phyloP scores from a whole-genome alignment of 768 basidiomycete species.

The Paxillus involutus region DNA sequence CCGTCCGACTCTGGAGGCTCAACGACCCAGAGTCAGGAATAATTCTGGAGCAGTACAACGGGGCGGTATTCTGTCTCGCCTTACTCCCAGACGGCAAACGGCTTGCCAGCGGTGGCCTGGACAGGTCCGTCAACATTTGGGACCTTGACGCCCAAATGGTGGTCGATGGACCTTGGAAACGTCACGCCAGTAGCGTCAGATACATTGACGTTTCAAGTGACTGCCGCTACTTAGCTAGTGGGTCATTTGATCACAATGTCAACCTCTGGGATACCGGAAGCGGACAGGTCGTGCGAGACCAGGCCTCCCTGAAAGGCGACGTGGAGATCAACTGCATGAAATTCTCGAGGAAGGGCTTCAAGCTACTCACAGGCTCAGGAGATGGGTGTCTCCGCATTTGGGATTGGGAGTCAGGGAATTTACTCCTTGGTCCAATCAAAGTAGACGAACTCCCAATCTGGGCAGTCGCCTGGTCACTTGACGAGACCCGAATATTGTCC shows the following conservation, averaged over 20 bases:
- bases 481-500: constrained; percentile 27
- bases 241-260: constrained; percentile 32
- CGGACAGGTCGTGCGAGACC: constrained; percentile 22
- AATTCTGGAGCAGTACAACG: constrained; percentile 21
- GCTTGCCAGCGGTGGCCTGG: constrained; percentile 29
- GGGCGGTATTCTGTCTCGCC: constrained; percentile 26
- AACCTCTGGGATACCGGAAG: constrained; percentile 30
- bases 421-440: constrained; percentile 27
- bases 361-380: constrained; percentile 28
- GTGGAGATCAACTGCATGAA: constrained; percentile 29
- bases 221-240: constrained; percentile 28
- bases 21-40: constrained; percentile 22
- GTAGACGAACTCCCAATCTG: constrained; percentile 23
- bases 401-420: constrained; percentile 24
- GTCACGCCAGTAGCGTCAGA: constrained; percentile 26
- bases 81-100: constrained; percentile 26
- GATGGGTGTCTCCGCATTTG: constrained; percentile 29
- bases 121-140: constrained; percentile 31
- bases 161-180: constrained; percentile 22
- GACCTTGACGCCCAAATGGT: constrained; percentile 20
- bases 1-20: constrained; percentile 30
- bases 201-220: constrained; percentile 28
- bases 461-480: constrained; percentile 31
- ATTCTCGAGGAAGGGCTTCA: constrained; percentile 22
- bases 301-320: constrained; percentile 22